Evolutionary conservation across 192 early-diverging fungal genomes (phyloP).

Genomic region (Coemansia umbellata): DNA sequence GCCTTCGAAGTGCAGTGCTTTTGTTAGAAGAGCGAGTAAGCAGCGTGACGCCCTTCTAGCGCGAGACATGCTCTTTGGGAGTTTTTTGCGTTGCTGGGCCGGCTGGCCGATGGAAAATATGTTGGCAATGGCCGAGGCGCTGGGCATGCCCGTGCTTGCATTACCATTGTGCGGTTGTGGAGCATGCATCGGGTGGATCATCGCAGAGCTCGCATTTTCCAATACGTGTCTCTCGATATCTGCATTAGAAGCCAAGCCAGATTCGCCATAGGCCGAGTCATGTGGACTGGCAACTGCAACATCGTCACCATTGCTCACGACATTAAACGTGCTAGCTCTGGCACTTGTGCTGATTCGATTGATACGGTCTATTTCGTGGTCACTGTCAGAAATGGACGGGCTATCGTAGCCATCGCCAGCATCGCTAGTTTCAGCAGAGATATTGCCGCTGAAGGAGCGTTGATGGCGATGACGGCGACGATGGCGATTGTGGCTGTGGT

Average conservation of each 20-base stretch:
- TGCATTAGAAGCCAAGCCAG: slow-evolving; percentile 1
- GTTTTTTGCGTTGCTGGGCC: neutral
- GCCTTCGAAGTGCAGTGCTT: slow-evolving; percentile 1
- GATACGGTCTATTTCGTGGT: too few species aligned
- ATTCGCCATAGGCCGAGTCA: neutral
- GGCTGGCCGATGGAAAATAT: slow-evolving; percentile 43
- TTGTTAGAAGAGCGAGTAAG: slow-evolving; percentile 4
- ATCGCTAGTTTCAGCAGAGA: neutral
- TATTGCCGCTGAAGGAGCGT: slow-evolving; percentile 2
- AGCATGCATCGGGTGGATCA: neutral
- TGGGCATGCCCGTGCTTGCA: slow-evolving; percentile 9
- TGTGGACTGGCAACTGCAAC: too few species aligned
- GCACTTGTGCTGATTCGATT: too few species aligned
- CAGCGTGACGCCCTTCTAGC: slow-evolving; percentile 21
- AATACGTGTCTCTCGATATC: slow-evolving; percentile 3
- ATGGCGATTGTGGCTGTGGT: neutral
- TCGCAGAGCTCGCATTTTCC: slow-evolving; percentile 1
- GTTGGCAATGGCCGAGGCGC: slow-evolving; percentile 23
- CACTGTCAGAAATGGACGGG: too few species aligned
- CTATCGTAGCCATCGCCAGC: neutral
- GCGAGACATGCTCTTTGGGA: slow-evolving; percentile 13
- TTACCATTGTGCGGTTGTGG: neutral
- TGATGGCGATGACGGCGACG: neutral
- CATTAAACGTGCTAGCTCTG: too few species aligned
- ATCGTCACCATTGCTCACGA: too few species aligned